These are phyloP conservation scores for Chaetomidium leptoderma DNA, from an alignment of 495 filamentous ascomycete genomes.

Conservation along the genomic window DNA sequence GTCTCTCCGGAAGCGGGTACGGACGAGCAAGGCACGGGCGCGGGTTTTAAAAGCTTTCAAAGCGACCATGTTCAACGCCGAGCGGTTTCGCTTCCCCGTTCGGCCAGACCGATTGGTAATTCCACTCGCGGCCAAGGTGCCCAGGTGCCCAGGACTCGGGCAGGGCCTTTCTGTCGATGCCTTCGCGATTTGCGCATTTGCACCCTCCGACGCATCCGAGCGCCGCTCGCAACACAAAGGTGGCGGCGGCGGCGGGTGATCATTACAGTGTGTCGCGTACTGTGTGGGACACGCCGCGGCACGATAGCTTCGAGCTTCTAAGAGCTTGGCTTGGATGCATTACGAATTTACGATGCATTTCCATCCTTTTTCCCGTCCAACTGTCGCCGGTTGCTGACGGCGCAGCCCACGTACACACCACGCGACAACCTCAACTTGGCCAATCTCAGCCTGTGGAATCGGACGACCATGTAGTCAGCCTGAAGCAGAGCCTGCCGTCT, in stretches of 20 bases:
- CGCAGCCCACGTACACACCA: background rate
- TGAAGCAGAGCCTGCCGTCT: background rate
- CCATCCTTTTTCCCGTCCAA: too few species aligned
- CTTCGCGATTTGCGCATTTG: slow-evolving; percentile 4
- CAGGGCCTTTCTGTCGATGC: slow-evolving; percentile 5
- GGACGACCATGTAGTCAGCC: background rate
- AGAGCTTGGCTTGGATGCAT: background rate
- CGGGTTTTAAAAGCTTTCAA: background rate
- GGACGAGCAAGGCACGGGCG: background rate
- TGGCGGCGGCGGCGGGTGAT: slow-evolving; percentile 4
- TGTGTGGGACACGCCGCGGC: slow-evolving; percentile 11
- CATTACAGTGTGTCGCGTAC: slow-evolving; percentile 9
- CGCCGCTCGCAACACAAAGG: background rate
- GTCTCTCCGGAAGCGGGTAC: slow-evolving; percentile 4
- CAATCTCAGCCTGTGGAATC: background rate
- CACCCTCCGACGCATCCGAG: slow-evolving; percentile 15
- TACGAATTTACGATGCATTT: too few species aligned
- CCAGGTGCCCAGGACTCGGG: background rate
- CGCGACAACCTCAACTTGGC: background rate
- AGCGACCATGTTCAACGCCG: slow-evolving; percentile 8
- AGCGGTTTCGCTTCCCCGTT: slow-evolving; percentile 7
- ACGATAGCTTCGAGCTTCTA: too few species aligned
- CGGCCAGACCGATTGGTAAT: slow-evolving; percentile 15
- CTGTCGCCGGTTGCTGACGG: background rate
- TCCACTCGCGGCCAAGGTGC: background rate